Base-by-base conservation (phyloP, 129 eudicot species). In the Arctium lappa region DNA sequence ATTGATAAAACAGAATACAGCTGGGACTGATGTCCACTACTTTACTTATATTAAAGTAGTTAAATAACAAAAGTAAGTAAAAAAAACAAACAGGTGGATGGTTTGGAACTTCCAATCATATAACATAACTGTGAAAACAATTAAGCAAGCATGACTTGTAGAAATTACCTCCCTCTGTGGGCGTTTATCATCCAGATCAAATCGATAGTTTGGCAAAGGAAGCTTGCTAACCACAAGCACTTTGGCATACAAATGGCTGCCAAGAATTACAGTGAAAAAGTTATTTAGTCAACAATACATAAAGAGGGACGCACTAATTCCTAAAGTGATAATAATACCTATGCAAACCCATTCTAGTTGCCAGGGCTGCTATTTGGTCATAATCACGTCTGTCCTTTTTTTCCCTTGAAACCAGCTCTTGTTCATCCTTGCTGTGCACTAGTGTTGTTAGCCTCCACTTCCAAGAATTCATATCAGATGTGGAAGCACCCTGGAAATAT, bases 171-270 rank as follows among this genome's bases (percentile, higher is more conserved):
- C 99, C 80, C 99, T 90, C 81, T 87, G 98, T 1, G 99, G 99
- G 39, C 99, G 98, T 88, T 88, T 96, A 82, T 96, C 99, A 75
- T 96, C 99, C 78, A 96, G 89, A 86, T 96, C 99, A 87, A 89
- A 90, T 31, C 99, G 90, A 80, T 96, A 96, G 88, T 96, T 93
- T 36, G 99, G 99, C 86, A 96, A 85, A 18, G 97, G 99, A 65
- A 83, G 89, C 86, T 96, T 96, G 87, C 99, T 96, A 76, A 93
- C 88, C 37, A 93, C 98, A 71, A 96, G 89, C 33, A 93, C 98
- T 91, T 90, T 96, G 68, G 84, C 68, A 85, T 96, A 96, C 75
- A 92, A 84, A 84, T 90, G 94, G 88, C 99, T 96, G 97, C 88
- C 76, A 78, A 48, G 63, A 48, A 30, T 74, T 73, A 74, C 39